A percentile compares a stretch with the other conserved stretches of the same genome.
Evolutionary conservation across 495 filamentous ascomycete genomes (phyloP).

Genomic region (Penicillium waksmanii): DNA sequence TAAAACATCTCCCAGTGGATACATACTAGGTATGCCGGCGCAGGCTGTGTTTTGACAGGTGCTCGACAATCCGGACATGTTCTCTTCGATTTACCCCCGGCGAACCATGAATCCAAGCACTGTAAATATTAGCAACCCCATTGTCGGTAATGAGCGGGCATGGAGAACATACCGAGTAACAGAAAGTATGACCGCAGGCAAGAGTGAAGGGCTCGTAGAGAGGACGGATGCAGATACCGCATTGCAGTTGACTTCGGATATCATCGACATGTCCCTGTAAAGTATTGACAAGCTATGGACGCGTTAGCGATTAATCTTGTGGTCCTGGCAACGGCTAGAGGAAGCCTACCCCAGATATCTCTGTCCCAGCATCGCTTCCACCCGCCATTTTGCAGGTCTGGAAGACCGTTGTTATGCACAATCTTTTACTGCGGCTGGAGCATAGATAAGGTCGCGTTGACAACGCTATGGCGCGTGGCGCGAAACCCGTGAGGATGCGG

Average conservation of each 20-base stretch:
- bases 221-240: constrained; percentile 69
- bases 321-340: neutral
- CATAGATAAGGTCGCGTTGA: constrained; percentile 17
- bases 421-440: neutral
- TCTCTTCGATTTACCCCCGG: constrained; percentile 59
- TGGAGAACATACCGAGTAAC: constrained; percentile 60
- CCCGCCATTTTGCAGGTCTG: constrained; percentile 22
- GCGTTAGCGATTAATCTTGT: constrained; percentile 16
- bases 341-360: constrained; percentile 41
- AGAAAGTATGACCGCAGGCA: constrained; percentile 75
- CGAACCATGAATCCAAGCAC: constrained; percentile 72
- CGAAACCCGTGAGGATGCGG: constrained; percentile 22
- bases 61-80: constrained; percentile 75
- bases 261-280: constrained; percentile 56
- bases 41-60: constrained; percentile 59
- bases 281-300: constrained; percentile 46
- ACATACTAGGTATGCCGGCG: constrained; percentile 71
- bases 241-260: constrained; percentile 56
- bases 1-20: neutral
- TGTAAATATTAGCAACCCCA: constrained; percentile 32
- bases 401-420: neutral
- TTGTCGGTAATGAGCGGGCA: neutral
- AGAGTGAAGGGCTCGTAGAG: constrained; percentile 76
- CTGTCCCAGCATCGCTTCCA: constrained; percentile 17
- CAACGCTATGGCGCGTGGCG: constrained; percentile 20